Percentiles rank a stretch among this genome's conserved stretches.
Conservation (phyloP, 163 green algal genomes). For the Smithsoniella earleae region DNA sequence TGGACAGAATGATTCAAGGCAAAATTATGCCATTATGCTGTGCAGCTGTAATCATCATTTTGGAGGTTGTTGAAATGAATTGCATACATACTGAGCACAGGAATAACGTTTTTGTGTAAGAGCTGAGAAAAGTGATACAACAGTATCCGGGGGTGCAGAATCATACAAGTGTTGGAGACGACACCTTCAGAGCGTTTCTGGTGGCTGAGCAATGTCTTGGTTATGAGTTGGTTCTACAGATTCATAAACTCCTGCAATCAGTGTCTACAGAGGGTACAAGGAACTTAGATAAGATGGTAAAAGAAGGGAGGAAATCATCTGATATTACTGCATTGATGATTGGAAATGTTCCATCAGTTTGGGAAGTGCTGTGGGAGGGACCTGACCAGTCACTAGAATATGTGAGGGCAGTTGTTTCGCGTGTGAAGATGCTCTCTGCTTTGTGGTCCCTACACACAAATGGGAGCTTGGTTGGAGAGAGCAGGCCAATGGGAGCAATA, state of each 20-base stretch:
- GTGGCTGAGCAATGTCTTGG: not conserved
- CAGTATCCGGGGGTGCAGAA: not conserved
- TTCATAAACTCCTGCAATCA: not conserved
- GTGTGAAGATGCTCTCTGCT: constrained; percentile 42
- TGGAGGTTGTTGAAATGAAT: not conserved
- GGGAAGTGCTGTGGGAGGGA: constrained; percentile 56
- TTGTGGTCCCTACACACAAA: constrained; percentile 30
- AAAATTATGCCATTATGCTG: too few species aligned
- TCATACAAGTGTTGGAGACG: not conserved
- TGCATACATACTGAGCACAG: not conserved
- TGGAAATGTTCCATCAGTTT: constrained; percentile 45
- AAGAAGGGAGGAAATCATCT: constrained; percentile 26
- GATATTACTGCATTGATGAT: constrained; percentile 40
- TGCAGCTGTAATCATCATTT: not conserved
- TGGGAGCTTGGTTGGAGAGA: constrained; percentile 33
- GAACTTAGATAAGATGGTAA: not conserved
- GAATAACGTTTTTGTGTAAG: not conserved
- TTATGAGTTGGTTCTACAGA: not conserved
- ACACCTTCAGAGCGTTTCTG: not conserved
- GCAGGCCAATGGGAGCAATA: constrained; percentile 43
- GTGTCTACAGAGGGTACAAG: too few species aligned
- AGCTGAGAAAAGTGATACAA: not conserved
- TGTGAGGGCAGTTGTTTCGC: constrained; percentile 44
- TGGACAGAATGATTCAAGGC: too few species aligned
- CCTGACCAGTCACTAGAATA: constrained; percentile 49